Evolutionary conservation across 352 stramenopile genomes (phyloP).

Genomic region (Phytophthora pluvialis): DNA sequence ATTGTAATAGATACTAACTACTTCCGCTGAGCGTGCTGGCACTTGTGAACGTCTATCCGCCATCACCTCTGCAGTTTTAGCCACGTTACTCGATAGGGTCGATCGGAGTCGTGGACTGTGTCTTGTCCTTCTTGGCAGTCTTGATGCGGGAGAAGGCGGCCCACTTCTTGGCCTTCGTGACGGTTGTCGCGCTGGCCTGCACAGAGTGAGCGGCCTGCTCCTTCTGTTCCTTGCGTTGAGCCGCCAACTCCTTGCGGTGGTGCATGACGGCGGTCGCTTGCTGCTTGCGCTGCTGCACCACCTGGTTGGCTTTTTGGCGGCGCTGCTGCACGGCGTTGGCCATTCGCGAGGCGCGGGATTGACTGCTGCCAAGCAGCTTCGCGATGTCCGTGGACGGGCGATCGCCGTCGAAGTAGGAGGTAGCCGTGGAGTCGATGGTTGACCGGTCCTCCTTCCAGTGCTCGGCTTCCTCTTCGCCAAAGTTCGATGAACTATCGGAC

Average conservation of each 20-base stretch:
- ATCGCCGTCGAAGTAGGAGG: slow-evolving; percentile 50
- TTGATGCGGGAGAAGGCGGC: slow-evolving; percentile 31
- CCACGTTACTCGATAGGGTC: slow-evolving; percentile 33
- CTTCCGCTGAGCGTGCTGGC: slow-evolving; percentile 7
- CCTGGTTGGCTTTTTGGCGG: slow-evolving; percentile 39
- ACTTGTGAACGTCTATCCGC: slow-evolving; percentile 21
- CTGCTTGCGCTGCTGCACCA: slow-evolving; percentile 41
- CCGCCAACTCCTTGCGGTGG: slow-evolving; percentile 28
- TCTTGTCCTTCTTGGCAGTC: slow-evolving; percentile 24
- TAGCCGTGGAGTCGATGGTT: slow-evolving; percentile 30
- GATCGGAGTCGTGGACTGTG: slow-evolving; percentile 27
- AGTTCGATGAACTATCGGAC: slow-evolving; percentile 40
- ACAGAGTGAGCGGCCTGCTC: slow-evolving; percentile 13
- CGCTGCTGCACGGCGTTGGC: slow-evolving; percentile 41
- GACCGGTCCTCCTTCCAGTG: slow-evolving; percentile 43
- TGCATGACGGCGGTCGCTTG: slow-evolving; percentile 31
- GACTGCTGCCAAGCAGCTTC: slow-evolving; percentile 38
- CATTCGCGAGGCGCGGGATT: slow-evolving; percentile 37
- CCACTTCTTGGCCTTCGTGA: slow-evolving; percentile 47
- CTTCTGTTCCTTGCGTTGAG: slow-evolving; percentile 22
- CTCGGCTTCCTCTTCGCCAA: slow-evolving; percentile 38
- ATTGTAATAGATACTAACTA: slow-evolving; percentile 42
- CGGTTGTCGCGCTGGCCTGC: slow-evolving; percentile 23
- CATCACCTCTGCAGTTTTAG: slow-evolving; percentile 14
- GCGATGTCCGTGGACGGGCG: slow-evolving; percentile 54